These are phyloP conservation scores for Bryoglossum gracile DNA, from an alignment of 495 filamentous ascomycete genomes.

Conservation along the genomic window DNA sequence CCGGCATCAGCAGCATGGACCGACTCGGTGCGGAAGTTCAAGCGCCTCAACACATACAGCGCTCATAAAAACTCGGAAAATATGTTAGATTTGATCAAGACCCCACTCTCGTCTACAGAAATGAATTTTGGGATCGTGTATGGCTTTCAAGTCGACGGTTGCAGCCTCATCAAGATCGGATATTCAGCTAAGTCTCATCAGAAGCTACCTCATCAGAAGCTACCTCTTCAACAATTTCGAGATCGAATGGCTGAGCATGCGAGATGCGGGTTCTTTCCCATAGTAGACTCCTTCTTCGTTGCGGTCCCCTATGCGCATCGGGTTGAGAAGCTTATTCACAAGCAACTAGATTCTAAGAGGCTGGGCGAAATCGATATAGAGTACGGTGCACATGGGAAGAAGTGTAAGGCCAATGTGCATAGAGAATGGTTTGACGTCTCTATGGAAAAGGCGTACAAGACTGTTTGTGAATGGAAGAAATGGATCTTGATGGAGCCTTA, in stretches of 20 bases:
- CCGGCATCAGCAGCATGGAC: no score
- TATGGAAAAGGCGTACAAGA: not conserved
- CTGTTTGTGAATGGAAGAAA: not conserved
- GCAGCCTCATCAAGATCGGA: not conserved
- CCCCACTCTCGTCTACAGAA: not conserved
- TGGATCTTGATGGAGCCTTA: not conserved
- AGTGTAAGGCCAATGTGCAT: not conserved
- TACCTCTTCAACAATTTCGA: not conserved
- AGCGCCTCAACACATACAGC: no score
- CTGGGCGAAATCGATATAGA: not conserved
- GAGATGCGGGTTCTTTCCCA: not conserved
- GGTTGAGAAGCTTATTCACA: not conserved
- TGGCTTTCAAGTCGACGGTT: not conserved
- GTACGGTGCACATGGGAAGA: not conserved
- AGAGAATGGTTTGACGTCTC: constrained; percentile 1
- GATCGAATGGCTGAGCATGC: not conserved
- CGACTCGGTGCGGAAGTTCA: no score
- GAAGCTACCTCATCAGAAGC: not conserved
- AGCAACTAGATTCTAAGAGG: not conserved
- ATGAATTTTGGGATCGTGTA: not conserved
- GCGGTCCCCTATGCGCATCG: not conserved
- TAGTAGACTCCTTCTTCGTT: not conserved
- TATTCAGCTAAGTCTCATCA: not conserved
- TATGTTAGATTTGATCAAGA: not conserved
- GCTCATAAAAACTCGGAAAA: not conserved